Evolutionary conservation across 2,329 filamentous ascomycete species (phyloP).

Genomic region (Hymenoscyphus infarciens): DNA sequence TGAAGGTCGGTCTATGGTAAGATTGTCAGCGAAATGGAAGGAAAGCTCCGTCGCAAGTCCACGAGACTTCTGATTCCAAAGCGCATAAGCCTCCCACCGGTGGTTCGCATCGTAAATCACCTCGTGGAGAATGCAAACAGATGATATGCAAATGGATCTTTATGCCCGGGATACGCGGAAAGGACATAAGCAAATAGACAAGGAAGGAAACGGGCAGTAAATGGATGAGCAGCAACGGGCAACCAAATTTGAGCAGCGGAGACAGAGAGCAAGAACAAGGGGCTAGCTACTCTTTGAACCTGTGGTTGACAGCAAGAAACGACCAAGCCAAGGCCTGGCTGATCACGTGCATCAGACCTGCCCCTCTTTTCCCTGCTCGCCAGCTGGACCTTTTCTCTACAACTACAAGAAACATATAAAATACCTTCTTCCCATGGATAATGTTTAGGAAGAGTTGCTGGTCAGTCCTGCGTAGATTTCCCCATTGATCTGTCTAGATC

Average conservation of each 20-base stretch:
- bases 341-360: too few relatives aligned
- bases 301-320: too few relatives aligned
- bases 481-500: too few relatives aligned
- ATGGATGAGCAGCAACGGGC: not conserved
- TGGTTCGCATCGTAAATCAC: not conserved
- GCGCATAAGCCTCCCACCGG: not conserved
- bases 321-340: too few relatives aligned
- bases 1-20: not conserved
- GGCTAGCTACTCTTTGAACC: not conserved
- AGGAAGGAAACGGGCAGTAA: not conserved
- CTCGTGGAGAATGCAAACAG: not conserved
- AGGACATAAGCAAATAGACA: not conserved
- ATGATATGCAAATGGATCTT: not conserved
- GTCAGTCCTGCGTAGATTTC: too few relatives aligned
- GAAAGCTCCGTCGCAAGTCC: not conserved
- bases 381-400: too few relatives aligned
- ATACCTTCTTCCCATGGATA: too few relatives aligned
- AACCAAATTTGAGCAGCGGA: not conserved
- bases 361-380: too few relatives aligned
- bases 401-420: too few relatives aligned
- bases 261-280: not conserved
- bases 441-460: too few relatives aligned
- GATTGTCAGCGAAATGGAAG: not conserved
- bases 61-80: not conserved
- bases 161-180: not conserved